A percentile compares a stretch with the other conserved stretches of the same genome.
phyloP scores from a whole-genome alignment of 163 green algal genomes.

The Chlamydomonas reinhardtii region DNA sequence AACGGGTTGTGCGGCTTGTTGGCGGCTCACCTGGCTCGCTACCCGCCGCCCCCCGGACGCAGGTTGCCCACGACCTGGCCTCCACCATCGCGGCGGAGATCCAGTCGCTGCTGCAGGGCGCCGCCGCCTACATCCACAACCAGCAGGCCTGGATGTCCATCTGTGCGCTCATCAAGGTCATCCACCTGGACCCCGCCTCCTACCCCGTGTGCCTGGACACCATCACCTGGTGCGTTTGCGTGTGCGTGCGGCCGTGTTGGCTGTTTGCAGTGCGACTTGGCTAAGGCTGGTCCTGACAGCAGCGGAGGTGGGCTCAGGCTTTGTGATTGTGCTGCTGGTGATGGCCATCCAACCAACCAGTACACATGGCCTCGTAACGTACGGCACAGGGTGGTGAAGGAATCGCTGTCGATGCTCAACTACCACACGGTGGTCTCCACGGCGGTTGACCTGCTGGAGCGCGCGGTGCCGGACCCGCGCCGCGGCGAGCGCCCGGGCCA shows the following conservation, averaged over 20 bases:
- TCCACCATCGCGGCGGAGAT: slow-evolving; percentile 81
- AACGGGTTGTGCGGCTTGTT: no score
- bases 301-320: no score
- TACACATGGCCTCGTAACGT: no score
- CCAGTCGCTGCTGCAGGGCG: slow-evolving; percentile 76
- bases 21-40: no score
- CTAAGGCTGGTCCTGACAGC: no score
- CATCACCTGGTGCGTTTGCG: slow-evolving; percentile 40
- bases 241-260: no score
- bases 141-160: slow-evolving; percentile 88
- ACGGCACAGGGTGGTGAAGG: slow-evolving; percentile 56
- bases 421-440: slow-evolving; percentile 69
- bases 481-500: slow-evolving; percentile 35
- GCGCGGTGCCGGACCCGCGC: slow-evolving; percentile 55
- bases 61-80: slow-evolving; percentile 77
- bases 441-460: slow-evolving; percentile 69
- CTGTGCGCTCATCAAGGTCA: slow-evolving; percentile 82
- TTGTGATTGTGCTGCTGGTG: no score
- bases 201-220: slow-evolving; percentile 63
- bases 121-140: slow-evolving; percentile 75
- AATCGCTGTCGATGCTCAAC: slow-evolving; percentile 71
- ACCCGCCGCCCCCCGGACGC: no score
- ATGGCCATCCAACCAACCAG: no score
- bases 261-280: no score
- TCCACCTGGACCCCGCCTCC: slow-evolving; percentile 63